These are phyloP conservation scores for Aspergillus glaucus DNA, from an alignment of 2,329 filamentous ascomycete species.

Conservation along the genomic window DNA sequence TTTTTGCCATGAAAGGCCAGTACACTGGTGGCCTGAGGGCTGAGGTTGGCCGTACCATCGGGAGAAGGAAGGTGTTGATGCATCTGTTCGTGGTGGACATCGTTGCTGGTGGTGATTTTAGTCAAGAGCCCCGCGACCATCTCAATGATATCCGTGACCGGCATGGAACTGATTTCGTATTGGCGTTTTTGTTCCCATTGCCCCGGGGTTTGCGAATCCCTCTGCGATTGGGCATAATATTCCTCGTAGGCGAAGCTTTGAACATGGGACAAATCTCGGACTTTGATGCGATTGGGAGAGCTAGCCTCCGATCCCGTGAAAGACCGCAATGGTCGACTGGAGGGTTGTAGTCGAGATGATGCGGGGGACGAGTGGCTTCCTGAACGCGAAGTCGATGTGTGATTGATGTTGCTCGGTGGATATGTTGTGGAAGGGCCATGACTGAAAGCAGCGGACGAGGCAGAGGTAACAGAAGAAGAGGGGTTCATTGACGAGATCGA, in stretches of 20 bases:
- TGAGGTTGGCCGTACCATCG: constrained; percentile 54
- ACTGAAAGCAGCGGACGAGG: constrained; percentile 3
- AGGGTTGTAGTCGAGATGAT: constrained; percentile 42
- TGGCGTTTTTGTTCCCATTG: constrained; percentile 50
- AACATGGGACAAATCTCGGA: constrained; percentile 86
- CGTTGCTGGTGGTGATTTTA: constrained; percentile 96
- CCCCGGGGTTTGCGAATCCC: constrained; percentile 33
- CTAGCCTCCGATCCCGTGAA: constrained; percentile 36
- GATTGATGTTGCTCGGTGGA: constrained; percentile 19
- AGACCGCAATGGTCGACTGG: constrained; percentile 39
- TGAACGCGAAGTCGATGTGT: constrained; percentile 15
- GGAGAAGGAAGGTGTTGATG: constrained; percentile 65
- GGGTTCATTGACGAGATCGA: not conserved
- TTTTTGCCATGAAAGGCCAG: constrained; percentile 98
- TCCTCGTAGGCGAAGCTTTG: constrained; percentile 81
- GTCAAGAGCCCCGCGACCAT: constrained; percentile 96
- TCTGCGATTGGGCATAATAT: constrained; percentile 51
- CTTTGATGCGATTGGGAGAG: constrained; percentile 61
- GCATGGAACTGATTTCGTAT: constrained; percentile 97
- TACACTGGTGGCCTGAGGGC: constrained; percentile 63
- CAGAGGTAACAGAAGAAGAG: constrained; percentile 3
- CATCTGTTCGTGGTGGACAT: constrained; percentile 84
- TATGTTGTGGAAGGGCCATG: constrained; percentile 8
- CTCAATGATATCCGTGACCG: constrained; percentile 93
- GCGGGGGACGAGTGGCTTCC: constrained; percentile 35